These are phyloP conservation scores for Chimonanthus praecox DNA, from an alignment of 164 flowering plant species.

Conservation along the genomic window DNA sequence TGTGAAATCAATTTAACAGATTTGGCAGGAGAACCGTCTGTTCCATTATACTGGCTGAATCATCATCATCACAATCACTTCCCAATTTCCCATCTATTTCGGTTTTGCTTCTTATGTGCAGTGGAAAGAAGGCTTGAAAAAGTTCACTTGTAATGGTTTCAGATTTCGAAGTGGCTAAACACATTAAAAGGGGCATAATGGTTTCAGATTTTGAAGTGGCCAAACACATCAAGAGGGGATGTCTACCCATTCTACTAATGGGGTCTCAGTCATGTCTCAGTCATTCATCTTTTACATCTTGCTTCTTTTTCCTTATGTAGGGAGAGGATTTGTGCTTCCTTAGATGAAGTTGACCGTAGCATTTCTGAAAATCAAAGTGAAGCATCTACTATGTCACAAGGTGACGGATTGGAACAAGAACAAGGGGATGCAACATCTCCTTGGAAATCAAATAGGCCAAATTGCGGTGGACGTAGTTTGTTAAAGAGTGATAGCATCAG, in stretches of 20 bases:
- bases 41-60: no score
- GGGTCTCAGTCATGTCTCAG: not conserved
- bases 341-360: slow-evolving; percentile 37
- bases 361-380: slow-evolving; percentile 23
- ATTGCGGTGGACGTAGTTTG: slow-evolving; percentile 34
- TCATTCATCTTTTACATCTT: not conserved
- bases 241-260: not conserved
- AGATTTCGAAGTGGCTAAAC: not conserved
- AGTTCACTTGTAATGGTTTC: not conserved
- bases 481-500: slow-evolving; percentile 57
- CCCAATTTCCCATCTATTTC: no score
- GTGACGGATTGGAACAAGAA: slow-evolving; percentile 20
- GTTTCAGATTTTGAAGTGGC: not conserved
- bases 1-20: not conserved
- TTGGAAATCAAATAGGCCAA: slow-evolving; percentile 22
- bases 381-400: slow-evolving; percentile 22
- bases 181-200: not conserved
- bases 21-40: not conserved
- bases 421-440: slow-evolving; percentile 1
- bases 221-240: not conserved
- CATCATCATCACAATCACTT: no score
- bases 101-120: not conserved
- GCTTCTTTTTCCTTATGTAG: slow-evolving; percentile 24
- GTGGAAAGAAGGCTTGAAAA: not conserved
- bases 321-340: slow-evolving; percentile 54